phyloP scores from a whole-genome alignment of 2,329 filamentous ascomycete genomes.

The Cordyceps militaris region DNA sequence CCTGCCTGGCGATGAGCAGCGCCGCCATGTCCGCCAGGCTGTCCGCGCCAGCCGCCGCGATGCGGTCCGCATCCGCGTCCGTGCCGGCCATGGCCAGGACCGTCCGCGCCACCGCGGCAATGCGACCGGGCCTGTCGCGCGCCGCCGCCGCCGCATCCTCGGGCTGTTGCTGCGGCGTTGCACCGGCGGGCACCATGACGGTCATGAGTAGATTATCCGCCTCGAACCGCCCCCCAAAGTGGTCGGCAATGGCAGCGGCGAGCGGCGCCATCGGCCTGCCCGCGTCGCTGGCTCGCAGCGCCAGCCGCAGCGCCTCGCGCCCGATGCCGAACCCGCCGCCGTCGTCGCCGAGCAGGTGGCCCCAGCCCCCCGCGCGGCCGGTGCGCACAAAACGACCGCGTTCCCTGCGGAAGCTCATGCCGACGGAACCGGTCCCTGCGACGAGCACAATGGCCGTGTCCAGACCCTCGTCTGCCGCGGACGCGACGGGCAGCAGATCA shows the following conservation, averaged over 20 bases:
- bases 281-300: conserved; percentile 26
- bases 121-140: conserved; percentile 14
- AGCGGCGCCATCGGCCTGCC: conserved; percentile 12
- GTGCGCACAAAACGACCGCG: conserved; percentile 19
- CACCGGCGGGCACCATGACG: conserved; percentile 16
- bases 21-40: conserved; percentile 16
- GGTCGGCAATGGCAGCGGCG: conserved; percentile 15
- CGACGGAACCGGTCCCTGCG: conserved; percentile 36
- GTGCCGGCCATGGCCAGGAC: conserved; percentile 16
- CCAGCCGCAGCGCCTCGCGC: conserved; percentile 26
- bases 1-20: conserved; percentile 14
- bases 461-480: conserved; percentile 15
- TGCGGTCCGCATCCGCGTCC: conserved; percentile 16
- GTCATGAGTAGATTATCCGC: conserved; percentile 17
- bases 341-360: conserved; percentile 36
- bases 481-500: conserved; percentile 28
- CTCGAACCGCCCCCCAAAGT: conserved; percentile 15
- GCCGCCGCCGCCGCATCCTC: conserved; percentile 8
- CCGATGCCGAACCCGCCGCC: conserved; percentile 36
- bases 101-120: conserved; percentile 17
- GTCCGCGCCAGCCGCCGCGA: conserved; percentile 16
- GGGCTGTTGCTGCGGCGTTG: not conserved
- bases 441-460: conserved; percentile 29
- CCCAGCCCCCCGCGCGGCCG: conserved; percentile 36
- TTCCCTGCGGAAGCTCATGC: conserved; percentile 30